Evolutionary conservation across 768 basidiomycete genomes (phyloP).

Genomic region (Neoboletus magnificus): DNA sequence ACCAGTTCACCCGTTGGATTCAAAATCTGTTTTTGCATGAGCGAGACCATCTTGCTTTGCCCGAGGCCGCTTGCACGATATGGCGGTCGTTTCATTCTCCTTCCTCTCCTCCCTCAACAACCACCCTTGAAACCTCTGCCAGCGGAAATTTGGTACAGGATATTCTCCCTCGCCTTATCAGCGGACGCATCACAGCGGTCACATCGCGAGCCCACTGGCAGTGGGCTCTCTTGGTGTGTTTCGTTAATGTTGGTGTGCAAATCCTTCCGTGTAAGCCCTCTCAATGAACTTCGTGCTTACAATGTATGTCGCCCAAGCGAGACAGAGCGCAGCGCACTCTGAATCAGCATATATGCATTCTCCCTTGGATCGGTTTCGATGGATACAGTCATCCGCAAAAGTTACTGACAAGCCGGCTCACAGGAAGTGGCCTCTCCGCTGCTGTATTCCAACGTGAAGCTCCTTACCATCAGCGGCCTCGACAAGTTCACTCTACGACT

Average conservation of each 20-base stretch:
- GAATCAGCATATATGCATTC: background rate
- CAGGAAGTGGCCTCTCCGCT: constrained; percentile 68
- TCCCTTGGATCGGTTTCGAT: background rate
- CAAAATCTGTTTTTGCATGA: constrained; percentile 24
- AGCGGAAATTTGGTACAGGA: constrained; percentile 65
- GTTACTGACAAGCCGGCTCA: constrained; percentile 12
- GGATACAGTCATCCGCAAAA: background rate
- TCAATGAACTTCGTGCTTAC: background rate
- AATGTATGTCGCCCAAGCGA: background rate
- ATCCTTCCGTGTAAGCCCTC: constrained; percentile 36
- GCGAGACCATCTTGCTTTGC: constrained; percentile 48
- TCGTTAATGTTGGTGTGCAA: constrained; percentile 40
- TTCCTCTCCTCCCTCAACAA: constrained; percentile 63
- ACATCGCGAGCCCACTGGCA: constrained; percentile 4
- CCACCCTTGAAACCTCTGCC: constrained; percentile 57
- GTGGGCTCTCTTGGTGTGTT: constrained; percentile 16
- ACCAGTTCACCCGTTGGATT: background rate
- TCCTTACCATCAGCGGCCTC: constrained; percentile 44
- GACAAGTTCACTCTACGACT: constrained; percentile 59
- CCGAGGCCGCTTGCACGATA: constrained; percentile 64
- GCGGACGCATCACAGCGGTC: constrained; percentile 5
- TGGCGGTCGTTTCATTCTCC: constrained; percentile 58
- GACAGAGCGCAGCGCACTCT: background rate
- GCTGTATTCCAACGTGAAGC: constrained; percentile 53
- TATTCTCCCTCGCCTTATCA: constrained; percentile 43